These are phyloP conservation scores for Aspergillus awamori DNA, from an alignment of 2,329 filamentous ascomycete genomes.

Conservation along the genomic window DNA sequence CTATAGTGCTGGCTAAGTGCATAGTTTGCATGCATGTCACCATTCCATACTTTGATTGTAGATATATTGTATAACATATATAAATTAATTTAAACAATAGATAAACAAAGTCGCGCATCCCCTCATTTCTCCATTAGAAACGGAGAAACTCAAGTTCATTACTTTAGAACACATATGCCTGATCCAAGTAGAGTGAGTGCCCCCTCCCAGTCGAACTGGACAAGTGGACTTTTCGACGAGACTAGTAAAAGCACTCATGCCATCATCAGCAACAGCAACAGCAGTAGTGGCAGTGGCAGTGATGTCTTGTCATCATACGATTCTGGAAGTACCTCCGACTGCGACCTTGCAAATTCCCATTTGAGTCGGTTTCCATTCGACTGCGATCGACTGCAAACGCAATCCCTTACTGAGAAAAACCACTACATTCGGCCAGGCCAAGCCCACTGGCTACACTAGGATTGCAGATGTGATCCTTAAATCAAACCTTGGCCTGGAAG, in stretches of 20 bases:
- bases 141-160: too few species aligned
- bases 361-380: slow-evolving; percentile 1
- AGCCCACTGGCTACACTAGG: slow-evolving; percentile 35
- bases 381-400: slow-evolving; percentile 6
- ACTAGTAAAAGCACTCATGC: not conserved
- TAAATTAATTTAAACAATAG: too few species aligned
- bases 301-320: not conserved
- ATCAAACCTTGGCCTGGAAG: slow-evolving; percentile 39
- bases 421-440: slow-evolving; percentile 24
- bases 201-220: too few species aligned
- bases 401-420: slow-evolving; percentile 23
- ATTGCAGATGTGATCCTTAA: slow-evolving; percentile 39
- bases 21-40: slow-evolving; percentile 5
- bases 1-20: not conserved
- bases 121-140: too few species aligned
- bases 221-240: not conserved
- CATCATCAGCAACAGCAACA: too few species aligned
- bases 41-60: not conserved
- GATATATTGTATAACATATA: too few species aligned
- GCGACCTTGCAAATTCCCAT: not conserved
- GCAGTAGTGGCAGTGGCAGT: not conserved
- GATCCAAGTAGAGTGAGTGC: not conserved
- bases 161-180: not conserved
- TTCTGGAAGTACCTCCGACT: slow-evolving; percentile 5
- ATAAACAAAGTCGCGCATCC: not conserved